phyloP scores from a whole-genome alignment of 2,329 filamentous ascomycete genomes.

The Colletotrichum sojae region DNA sequence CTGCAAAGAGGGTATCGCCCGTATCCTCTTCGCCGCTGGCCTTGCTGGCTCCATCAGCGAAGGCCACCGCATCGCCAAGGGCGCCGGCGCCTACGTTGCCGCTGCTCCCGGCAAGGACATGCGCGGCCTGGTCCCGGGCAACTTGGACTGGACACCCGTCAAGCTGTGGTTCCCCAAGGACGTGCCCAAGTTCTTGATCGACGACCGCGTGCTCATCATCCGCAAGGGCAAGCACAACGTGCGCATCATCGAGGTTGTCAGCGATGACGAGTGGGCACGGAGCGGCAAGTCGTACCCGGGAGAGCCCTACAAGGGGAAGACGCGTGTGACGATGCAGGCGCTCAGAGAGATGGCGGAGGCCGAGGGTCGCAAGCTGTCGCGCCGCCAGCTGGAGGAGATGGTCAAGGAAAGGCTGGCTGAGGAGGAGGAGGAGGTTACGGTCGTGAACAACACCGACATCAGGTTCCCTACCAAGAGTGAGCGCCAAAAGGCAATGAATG shows the following conservation, averaged over 20 bases:
- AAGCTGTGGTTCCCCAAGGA: slow-evolving; percentile 71
- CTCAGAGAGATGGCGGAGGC: slow-evolving; percentile 53
- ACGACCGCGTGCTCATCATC: slow-evolving; percentile 70
- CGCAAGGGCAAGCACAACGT: slow-evolving; percentile 76
- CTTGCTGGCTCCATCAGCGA: slow-evolving; percentile 70
- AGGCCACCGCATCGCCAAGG: slow-evolving; percentile 69
- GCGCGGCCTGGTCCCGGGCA: slow-evolving; percentile 61
- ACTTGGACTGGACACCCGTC: slow-evolving; percentile 73
- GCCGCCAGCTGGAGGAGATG: slow-evolving; percentile 47
- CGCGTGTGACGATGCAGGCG: slow-evolving; percentile 59
- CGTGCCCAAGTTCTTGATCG: slow-evolving; percentile 73
- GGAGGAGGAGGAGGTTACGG: slow-evolving; percentile 45
- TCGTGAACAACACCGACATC: slow-evolving; percentile 58
- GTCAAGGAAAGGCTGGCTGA: slow-evolving; percentile 45
- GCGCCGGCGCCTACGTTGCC: slow-evolving; percentile 73
- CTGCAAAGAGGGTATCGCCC: slow-evolving; percentile 66
- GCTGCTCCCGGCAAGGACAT: slow-evolving; percentile 60
- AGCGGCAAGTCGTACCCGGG: slow-evolving; percentile 68
- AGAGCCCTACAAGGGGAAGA: slow-evolving; percentile 63
- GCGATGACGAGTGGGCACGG: slow-evolving; percentile 66
- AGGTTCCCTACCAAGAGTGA: slow-evolving; percentile 51
- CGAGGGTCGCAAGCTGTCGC: slow-evolving; percentile 47
- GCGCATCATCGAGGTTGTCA: slow-evolving; percentile 72
- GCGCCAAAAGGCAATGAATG: slow-evolving; percentile 20
- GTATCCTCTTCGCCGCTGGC: slow-evolving; percentile 72